A percentile compares a stretch with the other conserved stretches of the same genome.
Evolutionary conservation across 441 rosid genomes (phyloP).

Genomic region (Eugenia klotzschiana): DNA sequence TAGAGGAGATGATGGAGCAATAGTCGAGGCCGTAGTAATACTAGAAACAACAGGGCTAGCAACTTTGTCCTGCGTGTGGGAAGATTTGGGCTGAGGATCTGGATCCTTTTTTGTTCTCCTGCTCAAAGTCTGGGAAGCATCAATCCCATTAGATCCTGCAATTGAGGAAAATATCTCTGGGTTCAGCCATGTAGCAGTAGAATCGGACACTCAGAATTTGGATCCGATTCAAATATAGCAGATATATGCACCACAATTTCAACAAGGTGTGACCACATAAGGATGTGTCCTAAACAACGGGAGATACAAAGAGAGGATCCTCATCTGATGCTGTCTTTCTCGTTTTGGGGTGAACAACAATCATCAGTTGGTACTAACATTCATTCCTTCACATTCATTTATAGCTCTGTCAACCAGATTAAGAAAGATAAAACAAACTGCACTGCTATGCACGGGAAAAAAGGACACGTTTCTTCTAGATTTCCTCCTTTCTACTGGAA

Average conservation of each 20-base stretch:
- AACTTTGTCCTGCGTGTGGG: not conserved
- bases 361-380: not conserved
- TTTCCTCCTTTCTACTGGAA: not conserved
- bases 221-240: not conserved
- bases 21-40: not conserved
- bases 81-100: not conserved
- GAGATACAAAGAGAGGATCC: not conserved
- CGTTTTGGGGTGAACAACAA: not conserved
- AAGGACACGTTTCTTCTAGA: not conserved
- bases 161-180: not conserved
- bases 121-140: slow-evolving; percentile 1
- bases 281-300: not conserved
- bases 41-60: not conserved
- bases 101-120: not conserved
- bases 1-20: not conserved
- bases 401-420: not conserved
- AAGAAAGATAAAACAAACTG: not conserved
- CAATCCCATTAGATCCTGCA: not conserved
- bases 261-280: not conserved
- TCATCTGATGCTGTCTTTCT: not conserved
- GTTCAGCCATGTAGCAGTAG: not conserved
- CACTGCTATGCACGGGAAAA: not conserved
- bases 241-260: not conserved
- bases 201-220: not conserved
- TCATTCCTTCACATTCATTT: not conserved